Evolutionary conservation across 805 yeast species (phyloP).

Genomic region (Isabelozyma heimii): DNA sequence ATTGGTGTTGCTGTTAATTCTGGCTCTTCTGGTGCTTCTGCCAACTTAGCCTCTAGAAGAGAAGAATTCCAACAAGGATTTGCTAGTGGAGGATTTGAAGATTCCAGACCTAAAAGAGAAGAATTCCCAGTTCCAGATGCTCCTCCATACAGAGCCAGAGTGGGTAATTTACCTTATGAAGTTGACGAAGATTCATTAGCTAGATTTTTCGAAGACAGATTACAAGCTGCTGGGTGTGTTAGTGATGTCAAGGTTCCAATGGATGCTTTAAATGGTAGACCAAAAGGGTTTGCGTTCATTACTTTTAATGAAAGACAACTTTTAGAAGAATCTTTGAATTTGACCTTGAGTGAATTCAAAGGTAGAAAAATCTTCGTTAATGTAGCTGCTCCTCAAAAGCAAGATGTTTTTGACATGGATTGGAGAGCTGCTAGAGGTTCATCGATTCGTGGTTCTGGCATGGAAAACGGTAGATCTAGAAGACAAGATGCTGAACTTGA

Average conservation of each 20-base stretch:
- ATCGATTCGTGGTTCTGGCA: slow-evolving; percentile 14
- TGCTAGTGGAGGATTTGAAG: slow-evolving; percentile 9
- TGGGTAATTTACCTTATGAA: slow-evolving; percentile 84
- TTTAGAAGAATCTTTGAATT: slow-evolving; percentile 50
- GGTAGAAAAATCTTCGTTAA: slow-evolving; percentile 53
- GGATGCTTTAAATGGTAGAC: slow-evolving; percentile 60
- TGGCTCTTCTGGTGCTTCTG: slow-evolving; percentile 13
- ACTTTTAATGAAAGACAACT: slow-evolving; percentile 45
- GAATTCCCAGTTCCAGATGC: slow-evolving; percentile 86
- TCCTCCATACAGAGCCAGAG: slow-evolving; percentile 90
- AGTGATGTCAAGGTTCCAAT: slow-evolving; percentile 69
- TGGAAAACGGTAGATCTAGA: slow-evolving; percentile 23
- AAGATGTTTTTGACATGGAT: slow-evolving; percentile 44
- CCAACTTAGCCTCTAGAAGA: slow-evolving; percentile 3
- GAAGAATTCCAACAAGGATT: slow-evolving; percentile 5
- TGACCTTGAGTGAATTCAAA: slow-evolving; percentile 42
- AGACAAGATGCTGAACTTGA: slow-evolving; percentile 43
- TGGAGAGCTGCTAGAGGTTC: slow-evolving; percentile 34
- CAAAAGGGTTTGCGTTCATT: slow-evolving; percentile 57
- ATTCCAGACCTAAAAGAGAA: slow-evolving; percentile 48
- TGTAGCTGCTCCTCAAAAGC: slow-evolving; percentile 58
- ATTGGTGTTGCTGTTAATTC: slow-evolving; percentile 49
- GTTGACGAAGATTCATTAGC: slow-evolving; percentile 61
- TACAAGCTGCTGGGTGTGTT: slow-evolving; percentile 50
- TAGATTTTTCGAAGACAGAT: slow-evolving; percentile 59